phyloP scores from a whole-genome alignment of 768 basidiomycete genomes.

The Boletus rubroflammeus region DNA sequence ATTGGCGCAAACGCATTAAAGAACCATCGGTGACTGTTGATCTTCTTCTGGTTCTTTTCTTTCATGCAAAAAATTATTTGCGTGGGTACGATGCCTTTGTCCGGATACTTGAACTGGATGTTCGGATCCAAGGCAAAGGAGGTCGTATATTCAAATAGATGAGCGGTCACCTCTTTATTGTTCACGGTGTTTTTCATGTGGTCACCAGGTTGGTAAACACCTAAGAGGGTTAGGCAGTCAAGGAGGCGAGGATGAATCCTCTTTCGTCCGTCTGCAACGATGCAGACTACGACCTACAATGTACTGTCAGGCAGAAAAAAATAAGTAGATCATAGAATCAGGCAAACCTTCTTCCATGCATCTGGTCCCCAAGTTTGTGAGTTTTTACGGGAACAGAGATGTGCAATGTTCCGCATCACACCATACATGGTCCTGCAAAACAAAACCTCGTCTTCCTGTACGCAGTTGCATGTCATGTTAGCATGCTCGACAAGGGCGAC shows the following conservation, averaged over 20 bases:
- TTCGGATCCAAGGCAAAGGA: slow-evolving; percentile 77
- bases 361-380: slow-evolving; percentile 95
- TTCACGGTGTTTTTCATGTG: slow-evolving; percentile 65
- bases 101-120: slow-evolving; percentile 82
- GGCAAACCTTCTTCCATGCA: slow-evolving; percentile 86
- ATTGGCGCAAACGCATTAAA: slow-evolving; percentile 90
- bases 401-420: slow-evolving; percentile 85
- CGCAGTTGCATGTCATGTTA: slow-evolving; percentile 5
- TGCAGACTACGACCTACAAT: slow-evolving; percentile 80
- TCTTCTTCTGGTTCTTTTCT: slow-evolving; percentile 95
- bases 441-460: slow-evolving; percentile 80
- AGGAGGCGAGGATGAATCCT: slow-evolving; percentile 81
- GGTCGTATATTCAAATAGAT: slow-evolving; percentile 84
- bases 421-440: slow-evolving; percentile 94
- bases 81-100: slow-evolving; percentile 92
- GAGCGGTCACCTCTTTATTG: slow-evolving; percentile 66
- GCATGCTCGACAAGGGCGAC: slow-evolving; percentile 4
- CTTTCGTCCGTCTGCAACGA: slow-evolving; percentile 84
- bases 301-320: not conserved
- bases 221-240: slow-evolving; percentile 86
- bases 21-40: slow-evolving; percentile 96
- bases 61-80: slow-evolving; percentile 91
- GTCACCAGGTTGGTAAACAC: slow-evolving; percentile 79
- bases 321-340: not conserved
- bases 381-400: slow-evolving; percentile 79